Evolutionary conservation across 768 basidiomycete species (phyloP), one percentile per base, ranked within the genome.

Genomic region (Psilocybe tampanensis): DNA sequence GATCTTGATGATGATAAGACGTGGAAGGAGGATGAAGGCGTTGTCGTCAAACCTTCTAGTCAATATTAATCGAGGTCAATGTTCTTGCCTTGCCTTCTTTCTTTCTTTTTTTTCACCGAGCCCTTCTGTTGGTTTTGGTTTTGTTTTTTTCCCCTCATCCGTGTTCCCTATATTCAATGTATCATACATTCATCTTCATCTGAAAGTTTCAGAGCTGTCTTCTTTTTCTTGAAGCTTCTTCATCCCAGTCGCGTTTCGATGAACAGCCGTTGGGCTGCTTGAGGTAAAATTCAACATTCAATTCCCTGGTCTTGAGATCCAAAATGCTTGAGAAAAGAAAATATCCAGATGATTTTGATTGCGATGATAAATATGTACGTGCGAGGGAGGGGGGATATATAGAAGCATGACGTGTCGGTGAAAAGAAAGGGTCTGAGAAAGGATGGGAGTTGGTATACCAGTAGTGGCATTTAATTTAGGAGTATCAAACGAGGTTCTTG

Each of bases 1-100:
- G 64, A 64, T 55, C 51, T 63, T 44, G 65, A 63, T 60, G 50
- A 53, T 9, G 60, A 61, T 55, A 33, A 50, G 43, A 56, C 45
- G 12, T 66, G 63, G 61, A 47, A 45, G 19, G 61, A 61, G 36
- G 64, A 64, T 5, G 55, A n/a, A 52, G 63, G 60, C 6, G 23
- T 48, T 52, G 39, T 60, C 52, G 52, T 19, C 43, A 17, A 45
- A 24, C 44, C 44, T 3, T 15, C 9, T 2, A 45, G n/a, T 22
- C 44, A 24, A 24, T 24, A 24, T 26, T 45, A n/a, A 45, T 26
- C 11, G 1, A 19, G 6, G 33, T 34, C 12, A 22, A 44, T 5
- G 19, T 44, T 22, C 22, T 19, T 44, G 12, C 12, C 22, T 11
- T n/a, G 8, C 8, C 8, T 19, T 44, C 8, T 44, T 45, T 24